Conservation (phyloP, 176 grass and related monocot species). For the Triticum aestivum region DNA sequence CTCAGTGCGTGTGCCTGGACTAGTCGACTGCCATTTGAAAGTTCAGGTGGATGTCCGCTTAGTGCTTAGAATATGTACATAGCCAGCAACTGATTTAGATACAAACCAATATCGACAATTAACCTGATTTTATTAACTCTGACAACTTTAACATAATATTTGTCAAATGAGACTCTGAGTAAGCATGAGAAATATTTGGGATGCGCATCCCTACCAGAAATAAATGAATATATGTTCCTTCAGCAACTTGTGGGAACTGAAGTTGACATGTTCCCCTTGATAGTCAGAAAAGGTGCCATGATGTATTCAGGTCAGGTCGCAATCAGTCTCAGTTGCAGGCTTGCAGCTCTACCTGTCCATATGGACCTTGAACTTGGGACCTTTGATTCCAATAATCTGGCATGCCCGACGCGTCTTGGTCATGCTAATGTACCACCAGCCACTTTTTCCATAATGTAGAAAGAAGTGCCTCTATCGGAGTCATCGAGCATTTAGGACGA, state of each 20-base stretch:
- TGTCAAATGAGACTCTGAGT: neutral
- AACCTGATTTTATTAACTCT: slow-evolving; percentile 1
- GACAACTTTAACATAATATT: neutral
- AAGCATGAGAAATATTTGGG: neutral
- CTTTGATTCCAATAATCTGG: neutral
- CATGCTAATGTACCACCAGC: slow-evolving; percentile 2
- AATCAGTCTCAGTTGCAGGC: slow-evolving; percentile 26
- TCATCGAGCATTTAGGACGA: slow-evolving; percentile 24
- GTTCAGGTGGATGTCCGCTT: neutral
- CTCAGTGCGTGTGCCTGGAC: neutral
- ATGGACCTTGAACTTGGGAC: slow-evolving; percentile 1
- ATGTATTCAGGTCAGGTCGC: slow-evolving; percentile 19
- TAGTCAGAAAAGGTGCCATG: slow-evolving; percentile 10
- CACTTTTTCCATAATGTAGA: slow-evolving; percentile 30
- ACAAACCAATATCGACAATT: neutral
- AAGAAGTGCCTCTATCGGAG: slow-evolving; percentile 23
- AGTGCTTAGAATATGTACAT: neutral
- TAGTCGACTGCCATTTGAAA: slow-evolving; percentile 22
- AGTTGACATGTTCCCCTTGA: neutral
- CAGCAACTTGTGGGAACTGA: slow-evolving; percentile 11
- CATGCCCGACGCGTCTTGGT: neutral
- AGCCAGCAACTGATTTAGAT: slow-evolving; percentile 5
- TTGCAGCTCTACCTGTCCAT: slow-evolving; percentile 31
- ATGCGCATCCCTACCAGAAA: neutral
- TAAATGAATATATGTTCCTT: slow-evolving; percentile 30